phyloP scores from a whole-genome alignment of 2,329 filamentous ascomycete species.

The Blastomyces silverae region DNA sequence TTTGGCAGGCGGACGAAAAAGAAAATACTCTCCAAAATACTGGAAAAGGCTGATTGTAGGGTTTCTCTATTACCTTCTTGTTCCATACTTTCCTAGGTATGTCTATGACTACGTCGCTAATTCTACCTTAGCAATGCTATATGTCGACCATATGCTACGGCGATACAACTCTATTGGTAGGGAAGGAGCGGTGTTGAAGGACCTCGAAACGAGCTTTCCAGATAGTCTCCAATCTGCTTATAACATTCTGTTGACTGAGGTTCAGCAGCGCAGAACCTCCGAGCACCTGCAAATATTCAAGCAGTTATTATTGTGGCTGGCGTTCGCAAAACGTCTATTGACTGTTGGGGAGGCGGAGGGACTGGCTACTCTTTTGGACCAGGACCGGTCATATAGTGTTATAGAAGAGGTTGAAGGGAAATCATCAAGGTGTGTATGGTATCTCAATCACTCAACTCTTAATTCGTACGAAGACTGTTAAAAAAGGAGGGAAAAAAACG shows the following conservation, averaged over 20 bases:
- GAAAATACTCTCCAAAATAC: background rate
- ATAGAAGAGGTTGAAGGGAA: constrained; percentile 6
- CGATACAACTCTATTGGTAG: constrained; percentile 6
- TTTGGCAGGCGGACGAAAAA: background rate
- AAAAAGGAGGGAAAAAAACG: background rate
- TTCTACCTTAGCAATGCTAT: constrained; percentile 3
- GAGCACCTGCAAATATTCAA: constrained; percentile 6
- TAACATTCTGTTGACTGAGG: background rate
- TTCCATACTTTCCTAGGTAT: background rate
- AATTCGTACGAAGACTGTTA: background rate
- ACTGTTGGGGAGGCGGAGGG: constrained; percentile 1
- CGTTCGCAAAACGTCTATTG: background rate
- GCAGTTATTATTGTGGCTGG: background rate
- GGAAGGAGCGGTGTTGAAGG: constrained; percentile 5
- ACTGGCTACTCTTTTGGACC: background rate
- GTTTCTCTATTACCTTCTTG: background rate
- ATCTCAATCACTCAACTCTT: background rate
- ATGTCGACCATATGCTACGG: constrained; percentile 7
- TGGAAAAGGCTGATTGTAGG: constrained; percentile 2
- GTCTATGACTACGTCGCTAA: background rate
- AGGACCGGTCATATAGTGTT: background rate
- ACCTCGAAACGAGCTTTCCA: constrained; percentile 1
- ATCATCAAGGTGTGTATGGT: constrained; percentile 4
- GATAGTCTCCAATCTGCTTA: constrained; percentile 2
- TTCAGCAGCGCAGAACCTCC: constrained; percentile 5